Evolutionary conservation across 371 early-diverging fungal genomes (phyloP).

Genomic region (Mortierella sp.): DNA sequence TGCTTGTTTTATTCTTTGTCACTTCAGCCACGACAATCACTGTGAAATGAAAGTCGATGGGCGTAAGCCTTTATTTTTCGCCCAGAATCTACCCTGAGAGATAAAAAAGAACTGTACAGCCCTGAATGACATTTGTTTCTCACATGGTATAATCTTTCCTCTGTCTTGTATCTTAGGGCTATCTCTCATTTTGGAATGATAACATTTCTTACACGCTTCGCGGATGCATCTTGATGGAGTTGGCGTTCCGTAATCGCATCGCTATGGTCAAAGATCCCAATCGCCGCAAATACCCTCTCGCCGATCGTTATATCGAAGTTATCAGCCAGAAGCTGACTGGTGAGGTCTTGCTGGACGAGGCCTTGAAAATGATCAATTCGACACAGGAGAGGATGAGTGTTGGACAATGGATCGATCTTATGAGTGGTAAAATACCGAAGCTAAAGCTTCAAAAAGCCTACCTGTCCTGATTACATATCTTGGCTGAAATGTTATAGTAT

Average conservation of each 20-base stretch:
- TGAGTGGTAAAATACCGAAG: slow-evolving; percentile 82
- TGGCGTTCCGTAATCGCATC: slow-evolving; percentile 92
- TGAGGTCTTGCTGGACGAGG: slow-evolving; percentile 95
- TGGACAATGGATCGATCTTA: slow-evolving; percentile 94
- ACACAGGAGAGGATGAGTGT: slow-evolving; percentile 80
- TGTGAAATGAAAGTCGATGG: not conserved
- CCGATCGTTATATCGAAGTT: slow-evolving; percentile 90
- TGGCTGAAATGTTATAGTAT: not conserved
- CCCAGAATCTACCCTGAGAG: not conserved
- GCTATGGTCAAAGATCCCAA: slow-evolving; percentile 87
- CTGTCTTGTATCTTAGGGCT: slow-evolving; percentile 70
- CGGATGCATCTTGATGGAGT: slow-evolving; percentile 95
- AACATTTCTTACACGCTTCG: slow-evolving; percentile 96
- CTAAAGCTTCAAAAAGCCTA: not conserved
- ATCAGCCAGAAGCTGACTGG: slow-evolving; percentile 87
- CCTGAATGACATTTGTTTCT: not conserved
- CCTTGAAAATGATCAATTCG: slow-evolving; percentile 86
- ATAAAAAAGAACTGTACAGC: not conserved
- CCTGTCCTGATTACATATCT: not conserved
- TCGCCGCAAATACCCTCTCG: slow-evolving; percentile 79
- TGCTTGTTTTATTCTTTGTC: too few relatives aligned
- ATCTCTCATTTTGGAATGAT: slow-evolving; percentile 98
- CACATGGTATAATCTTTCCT: not conserved
- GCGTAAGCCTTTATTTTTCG: too few relatives aligned
- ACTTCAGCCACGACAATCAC: too few relatives aligned